Evolutionary conservation across 345 rosid genomes (phyloP).

Genomic region (Gossypium australe): DNA sequence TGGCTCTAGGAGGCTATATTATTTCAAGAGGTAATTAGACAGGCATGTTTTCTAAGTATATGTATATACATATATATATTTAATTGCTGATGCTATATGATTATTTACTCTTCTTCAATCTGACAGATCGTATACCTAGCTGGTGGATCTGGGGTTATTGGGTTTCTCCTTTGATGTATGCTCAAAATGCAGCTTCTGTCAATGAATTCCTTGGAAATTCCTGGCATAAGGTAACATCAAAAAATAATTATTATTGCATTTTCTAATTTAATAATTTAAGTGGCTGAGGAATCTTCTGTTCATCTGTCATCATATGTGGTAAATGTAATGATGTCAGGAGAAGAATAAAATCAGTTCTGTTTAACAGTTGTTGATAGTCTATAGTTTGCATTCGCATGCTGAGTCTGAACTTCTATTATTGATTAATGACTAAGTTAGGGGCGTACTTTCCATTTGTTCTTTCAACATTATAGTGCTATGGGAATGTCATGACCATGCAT

Average conservation of each 20-base stretch:
- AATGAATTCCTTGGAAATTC: conserved; percentile 90
- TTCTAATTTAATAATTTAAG: background rate
- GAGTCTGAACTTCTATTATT: background rate
- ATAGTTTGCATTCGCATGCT: background rate
- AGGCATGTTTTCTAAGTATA: conserved; percentile 5
- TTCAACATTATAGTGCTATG: background rate
- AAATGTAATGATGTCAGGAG: background rate
- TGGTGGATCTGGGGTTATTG: conserved; percentile 99
- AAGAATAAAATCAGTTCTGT: background rate
- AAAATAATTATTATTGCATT: background rate
- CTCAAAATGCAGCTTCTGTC: conserved; percentile 94
- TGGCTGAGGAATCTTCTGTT: background rate
- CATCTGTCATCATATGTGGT: background rate
- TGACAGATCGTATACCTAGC: conserved; percentile 72
- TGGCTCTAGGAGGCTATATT: conserved; percentile 95
- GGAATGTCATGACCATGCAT: background rate
- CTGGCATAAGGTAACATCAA: conserved; percentile 68
- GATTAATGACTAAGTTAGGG: background rate
- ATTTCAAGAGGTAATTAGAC: conserved; percentile 68
- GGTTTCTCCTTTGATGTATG: conserved; percentile 91
- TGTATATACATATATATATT: background rate
- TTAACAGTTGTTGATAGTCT: background rate
- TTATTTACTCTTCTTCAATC: conserved; percentile 16
- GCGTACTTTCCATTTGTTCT: background rate
- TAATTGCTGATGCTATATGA: conserved; percentile 5